Evolutionary conservation across 257 asterid genomes (phyloP), one percentile per base, ranked within the genome.

Genomic region (Verbena officinalis): DNA sequence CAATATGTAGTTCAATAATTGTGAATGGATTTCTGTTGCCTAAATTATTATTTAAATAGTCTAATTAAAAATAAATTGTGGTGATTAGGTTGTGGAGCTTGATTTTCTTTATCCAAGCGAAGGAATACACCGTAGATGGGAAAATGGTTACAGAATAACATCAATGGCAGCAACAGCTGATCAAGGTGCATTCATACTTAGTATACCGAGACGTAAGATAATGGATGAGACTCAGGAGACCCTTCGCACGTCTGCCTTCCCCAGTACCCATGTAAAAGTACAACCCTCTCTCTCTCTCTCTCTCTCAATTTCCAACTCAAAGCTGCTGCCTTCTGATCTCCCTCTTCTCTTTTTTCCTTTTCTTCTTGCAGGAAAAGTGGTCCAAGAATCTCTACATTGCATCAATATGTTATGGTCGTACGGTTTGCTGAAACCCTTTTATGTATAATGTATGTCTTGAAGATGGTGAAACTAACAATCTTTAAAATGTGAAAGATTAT

Each of bases 151-250:
- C 68, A 81, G 98, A 76, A 89, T 89, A 55, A 92, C 98, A 24
- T 78, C 97, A 60, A 92, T 87, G 97, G 97, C 96, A 39, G 97
- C 97, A 16, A 92, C 97, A 22, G 75, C 84, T 73, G 98, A 92
- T 76, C 97, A 92, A 77, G 96, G 87, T 0, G 97, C 98, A 57
- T 84, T 92, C 73, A 87, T 86, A 63, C 85, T 92, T 39, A 89
- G 98, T 64, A 77, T 89, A 45, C 97, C 98, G 9, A 79, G 96
- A 52, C 97, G 96, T 16, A 92, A 92, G 76, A 78, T 87, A 79
- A 75, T 79, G 69, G 98, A 92, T 31, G 98, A 93, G 84, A 90
- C 98, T 64, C 98, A 93, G 73, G 98, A 93, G 80, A 89, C 98
- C 38, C 87, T 89, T 43, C 95, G 98, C 22, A 92, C 97, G 23